A percentile compares a stretch with the other conserved stretches of the same genome.
Conservation (phyloP, 108 stramenopile genomes). For the Skeletonema marinoi region DNA sequence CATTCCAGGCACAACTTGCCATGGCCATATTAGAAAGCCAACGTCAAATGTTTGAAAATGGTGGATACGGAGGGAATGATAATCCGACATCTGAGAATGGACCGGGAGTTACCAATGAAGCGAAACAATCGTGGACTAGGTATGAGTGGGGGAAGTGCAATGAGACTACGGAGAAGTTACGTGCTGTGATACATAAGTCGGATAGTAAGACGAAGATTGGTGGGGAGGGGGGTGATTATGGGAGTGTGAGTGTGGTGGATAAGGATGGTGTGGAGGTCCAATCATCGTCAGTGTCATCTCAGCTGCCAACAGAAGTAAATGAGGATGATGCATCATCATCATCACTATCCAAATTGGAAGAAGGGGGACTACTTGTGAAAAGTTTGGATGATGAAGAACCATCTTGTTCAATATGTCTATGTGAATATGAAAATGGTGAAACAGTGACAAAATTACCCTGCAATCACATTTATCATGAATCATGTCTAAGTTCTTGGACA, state of each 20-base stretch:
- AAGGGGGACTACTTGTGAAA: conserved; percentile 15
- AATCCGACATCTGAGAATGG: conserved; percentile 27
- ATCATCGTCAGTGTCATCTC: not conserved
- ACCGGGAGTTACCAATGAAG: conserved; percentile 75
- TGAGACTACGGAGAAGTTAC: conserved; percentile 45
- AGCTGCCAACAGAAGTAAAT: not conserved
- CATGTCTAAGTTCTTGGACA: conserved; percentile 82
- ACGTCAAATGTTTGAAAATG: conserved; percentile 83
- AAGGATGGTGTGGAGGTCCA: not conserved
- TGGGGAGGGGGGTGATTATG: conserved; percentile 31
- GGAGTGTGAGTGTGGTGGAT: conserved; percentile 25
- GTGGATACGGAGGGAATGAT: conserved; percentile 79
- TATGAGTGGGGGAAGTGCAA: conserved; percentile 51
- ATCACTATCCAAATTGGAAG: conserved; percentile 23
- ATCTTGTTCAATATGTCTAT: conserved; percentile 85
- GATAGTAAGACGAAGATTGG: conserved; percentile 2
- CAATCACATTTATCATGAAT: conserved; percentile 79
- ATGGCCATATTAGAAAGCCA: conserved; percentile 88
- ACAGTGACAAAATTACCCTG: conserved; percentile 70
- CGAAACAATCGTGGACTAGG: conserved; percentile 68
- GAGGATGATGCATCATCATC: not conserved
- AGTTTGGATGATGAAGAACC: conserved; percentile 45
- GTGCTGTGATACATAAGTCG: conserved; percentile 20
- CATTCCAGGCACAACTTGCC: conserved; percentile 92
- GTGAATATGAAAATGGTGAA: conserved; percentile 87